Evolutionary conservation across 2,329 filamentous ascomycete species (phyloP).

Genomic region (Fusarium foetens): DNA sequence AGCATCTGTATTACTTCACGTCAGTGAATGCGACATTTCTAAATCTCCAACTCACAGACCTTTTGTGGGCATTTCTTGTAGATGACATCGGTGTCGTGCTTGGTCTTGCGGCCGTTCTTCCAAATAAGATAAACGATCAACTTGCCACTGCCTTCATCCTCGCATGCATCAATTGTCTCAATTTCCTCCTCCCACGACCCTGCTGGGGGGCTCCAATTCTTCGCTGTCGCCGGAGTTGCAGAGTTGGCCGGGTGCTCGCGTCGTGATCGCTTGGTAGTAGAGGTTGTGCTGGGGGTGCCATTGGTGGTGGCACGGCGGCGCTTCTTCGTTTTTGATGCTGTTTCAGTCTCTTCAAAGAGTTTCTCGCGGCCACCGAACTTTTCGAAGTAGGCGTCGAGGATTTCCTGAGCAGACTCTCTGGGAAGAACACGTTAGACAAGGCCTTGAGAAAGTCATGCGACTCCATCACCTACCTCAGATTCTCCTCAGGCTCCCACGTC

Average conservation of each 20-base stretch:
- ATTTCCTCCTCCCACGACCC: constrained; percentile 84
- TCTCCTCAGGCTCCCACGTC: constrained; percentile 84
- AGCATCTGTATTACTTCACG: constrained; percentile 60
- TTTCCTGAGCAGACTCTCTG: constrained; percentile 67
- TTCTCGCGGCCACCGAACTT: constrained; percentile 71
- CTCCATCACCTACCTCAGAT: constrained; percentile 51
- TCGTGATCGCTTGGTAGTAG: constrained; percentile 56
- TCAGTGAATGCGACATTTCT: not conserved
- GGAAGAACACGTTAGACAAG: constrained; percentile 1
- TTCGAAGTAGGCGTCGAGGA: constrained; percentile 72
- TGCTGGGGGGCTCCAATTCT: constrained; percentile 72
- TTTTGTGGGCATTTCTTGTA: constrained; percentile 83
- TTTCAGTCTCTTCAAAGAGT: constrained; percentile 62
- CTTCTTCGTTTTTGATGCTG: constrained; percentile 66
- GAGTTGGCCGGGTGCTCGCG: constrained; percentile 61
- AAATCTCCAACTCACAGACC: constrained; percentile 54
- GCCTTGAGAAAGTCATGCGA: not conserved
- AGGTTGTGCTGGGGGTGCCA: constrained; percentile 49
- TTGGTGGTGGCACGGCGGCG: constrained; percentile 61
- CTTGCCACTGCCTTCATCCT: constrained; percentile 68
- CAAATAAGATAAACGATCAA: constrained; percentile 77
- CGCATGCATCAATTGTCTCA: constrained; percentile 75
- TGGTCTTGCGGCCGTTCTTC: constrained; percentile 78
- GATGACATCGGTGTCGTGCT: constrained; percentile 74
- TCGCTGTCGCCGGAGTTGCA: constrained; percentile 59